Evolutionary conservation across 345 rosid species (phyloP).

Genomic region (Laguncularia racemosa): DNA sequence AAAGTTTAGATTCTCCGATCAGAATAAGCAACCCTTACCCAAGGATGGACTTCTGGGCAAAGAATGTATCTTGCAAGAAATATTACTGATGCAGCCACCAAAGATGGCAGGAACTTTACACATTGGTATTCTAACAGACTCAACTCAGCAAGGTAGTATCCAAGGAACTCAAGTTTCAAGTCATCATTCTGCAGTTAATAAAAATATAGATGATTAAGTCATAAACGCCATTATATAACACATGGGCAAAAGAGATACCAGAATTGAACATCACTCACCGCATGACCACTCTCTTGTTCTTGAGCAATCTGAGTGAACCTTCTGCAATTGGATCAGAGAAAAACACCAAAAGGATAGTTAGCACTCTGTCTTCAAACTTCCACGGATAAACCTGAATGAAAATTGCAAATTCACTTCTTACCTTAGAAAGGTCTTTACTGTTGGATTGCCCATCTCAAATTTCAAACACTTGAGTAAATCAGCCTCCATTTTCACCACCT

Average conservation of each 20-base stretch:
- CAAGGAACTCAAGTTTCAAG: conserved; percentile 48
- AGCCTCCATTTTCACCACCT: conserved; percentile 62
- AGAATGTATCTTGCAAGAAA: conserved; percentile 50
- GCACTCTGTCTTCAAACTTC: not conserved
- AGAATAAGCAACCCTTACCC: conserved; percentile 32
- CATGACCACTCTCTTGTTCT: conserved; percentile 35
- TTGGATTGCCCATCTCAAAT: conserved; percentile 60
- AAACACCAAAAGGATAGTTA: not conserved
- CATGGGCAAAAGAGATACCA: not conserved
- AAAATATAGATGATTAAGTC: not conserved
- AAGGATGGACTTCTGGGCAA: conserved; percentile 39
- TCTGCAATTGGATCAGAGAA: conserved; percentile 25
- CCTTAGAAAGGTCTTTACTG: conserved; percentile 53
- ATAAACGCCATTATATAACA: not conserved
- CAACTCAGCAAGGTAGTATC: conserved; percentile 58
- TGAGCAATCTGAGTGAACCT: conserved; percentile 31
- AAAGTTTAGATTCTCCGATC: not conserved
- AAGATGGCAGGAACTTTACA: conserved; percentile 49
- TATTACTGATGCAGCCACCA: conserved; percentile 51
- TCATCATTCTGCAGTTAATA: conserved; percentile 18
- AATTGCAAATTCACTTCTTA: conserved; percentile 2
- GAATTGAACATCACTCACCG: not conserved
- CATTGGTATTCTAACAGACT: conserved; percentile 62
- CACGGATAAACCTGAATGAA: not conserved
- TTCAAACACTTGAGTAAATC: conserved; percentile 38